These are phyloP conservation scores for Jamesozyma lodderae DNA, from an alignment of 805 yeast genomes.

Conservation along the genomic window DNA sequence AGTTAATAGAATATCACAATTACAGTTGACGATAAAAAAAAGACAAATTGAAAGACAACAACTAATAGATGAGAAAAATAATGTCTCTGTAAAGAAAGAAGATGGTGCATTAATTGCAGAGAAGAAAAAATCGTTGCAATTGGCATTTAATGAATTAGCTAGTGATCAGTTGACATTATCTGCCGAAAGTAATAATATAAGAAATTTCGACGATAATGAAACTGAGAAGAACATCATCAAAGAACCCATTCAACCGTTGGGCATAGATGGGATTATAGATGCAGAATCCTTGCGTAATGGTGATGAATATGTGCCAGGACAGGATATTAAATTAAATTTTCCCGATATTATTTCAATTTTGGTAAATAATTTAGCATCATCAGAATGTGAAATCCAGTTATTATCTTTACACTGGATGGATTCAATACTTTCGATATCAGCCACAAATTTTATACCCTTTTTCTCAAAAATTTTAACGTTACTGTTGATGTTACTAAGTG, in stretches of 20 bases:
- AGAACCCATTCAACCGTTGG: too few relatives aligned
- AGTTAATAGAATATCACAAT: constrained; percentile 63
- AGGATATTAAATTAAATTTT: constrained; percentile 73
- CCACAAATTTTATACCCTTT: constrained; percentile 62
- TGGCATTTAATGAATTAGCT: constrained; percentile 20
- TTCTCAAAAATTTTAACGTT: constrained; percentile 69
- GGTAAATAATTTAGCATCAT: constrained; percentile 67
- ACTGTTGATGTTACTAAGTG: constrained; percentile 54
- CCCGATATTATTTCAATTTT: constrained; percentile 73
- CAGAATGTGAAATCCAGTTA: constrained; percentile 67
- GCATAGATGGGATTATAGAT: constrained; percentile 4
- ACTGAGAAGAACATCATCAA: too few relatives aligned
- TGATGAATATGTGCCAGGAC: constrained; percentile 60
- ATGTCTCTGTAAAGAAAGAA: constrained; percentile 22
- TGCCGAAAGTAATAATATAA: background rate
- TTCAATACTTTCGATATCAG: constrained; percentile 57
- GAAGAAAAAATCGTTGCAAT: constrained; percentile 26
- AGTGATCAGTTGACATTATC: constrained; percentile 9
- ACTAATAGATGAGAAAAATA: constrained; percentile 12
- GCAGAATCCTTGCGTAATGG: constrained; percentile 32
- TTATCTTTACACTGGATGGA: constrained; percentile 79
- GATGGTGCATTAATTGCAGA: constrained; percentile 28
- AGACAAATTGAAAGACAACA: constrained; percentile 12
- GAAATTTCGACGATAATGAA: constrained; percentile 7
- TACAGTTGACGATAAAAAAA: constrained; percentile 45